Conservation (phyloP, 2,329 filamentous ascomycete genomes). For the Clarireedia sp. region DNA sequence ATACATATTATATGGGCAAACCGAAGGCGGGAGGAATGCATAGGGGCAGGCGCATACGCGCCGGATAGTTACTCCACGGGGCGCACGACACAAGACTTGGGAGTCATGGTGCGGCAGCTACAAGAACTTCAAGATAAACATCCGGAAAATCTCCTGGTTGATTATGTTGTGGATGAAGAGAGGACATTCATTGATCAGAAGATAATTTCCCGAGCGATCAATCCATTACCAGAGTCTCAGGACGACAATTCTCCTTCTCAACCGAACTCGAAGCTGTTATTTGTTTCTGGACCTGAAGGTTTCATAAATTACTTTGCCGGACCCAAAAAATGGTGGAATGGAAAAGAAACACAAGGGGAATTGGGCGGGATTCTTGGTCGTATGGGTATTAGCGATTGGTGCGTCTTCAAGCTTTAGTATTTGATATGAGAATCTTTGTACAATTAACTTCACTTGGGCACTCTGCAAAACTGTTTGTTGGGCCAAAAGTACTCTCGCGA, state of each 20-base stretch:
- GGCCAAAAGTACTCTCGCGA: no score
- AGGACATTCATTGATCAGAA: slow-evolving; percentile 52
- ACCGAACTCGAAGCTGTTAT: slow-evolving; percentile 43
- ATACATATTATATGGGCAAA: slow-evolving; percentile 82
- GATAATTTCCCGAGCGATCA: slow-evolving; percentile 36
- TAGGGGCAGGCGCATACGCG: slow-evolving; percentile 33
- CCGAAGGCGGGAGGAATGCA: slow-evolving; percentile 56
- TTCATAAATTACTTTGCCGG: slow-evolving; percentile 5
- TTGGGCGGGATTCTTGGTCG: slow-evolving; percentile 60
- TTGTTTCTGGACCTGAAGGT: slow-evolving; percentile 7
- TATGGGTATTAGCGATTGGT: slow-evolving; percentile 38
- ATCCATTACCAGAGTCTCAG: not conserved
- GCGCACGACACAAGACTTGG: slow-evolving; percentile 23
- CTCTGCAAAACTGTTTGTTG: no score
- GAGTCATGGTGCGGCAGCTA: slow-evolving; percentile 54
- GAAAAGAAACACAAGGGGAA: slow-evolving; percentile 66
- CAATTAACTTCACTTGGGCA: no score
- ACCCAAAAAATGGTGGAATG: slow-evolving; percentile 27
- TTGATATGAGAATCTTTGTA: no score
- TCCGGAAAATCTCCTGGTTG: slow-evolving; percentile 51
- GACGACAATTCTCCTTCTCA: not conserved
- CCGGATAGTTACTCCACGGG: not conserved
- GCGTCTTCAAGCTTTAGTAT: slow-evolving; percentile 29
- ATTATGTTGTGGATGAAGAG: slow-evolving; percentile 80
- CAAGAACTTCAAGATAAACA: slow-evolving; percentile 51